phyloP scores from a whole-genome alignment of 169 alveolate genomes.

The Eimeria falciformis region DNA sequence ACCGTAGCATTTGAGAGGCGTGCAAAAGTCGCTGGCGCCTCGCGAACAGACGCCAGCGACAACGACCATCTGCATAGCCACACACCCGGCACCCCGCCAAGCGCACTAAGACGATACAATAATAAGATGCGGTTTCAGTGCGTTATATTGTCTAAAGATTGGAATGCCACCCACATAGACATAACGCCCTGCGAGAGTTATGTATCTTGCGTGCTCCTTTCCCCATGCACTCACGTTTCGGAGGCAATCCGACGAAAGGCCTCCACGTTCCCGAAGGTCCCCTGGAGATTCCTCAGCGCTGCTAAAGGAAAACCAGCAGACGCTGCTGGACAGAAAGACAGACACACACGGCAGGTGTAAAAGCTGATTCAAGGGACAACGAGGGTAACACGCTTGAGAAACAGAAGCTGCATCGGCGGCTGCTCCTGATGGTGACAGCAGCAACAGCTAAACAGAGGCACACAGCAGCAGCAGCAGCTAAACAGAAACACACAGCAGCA shows the following conservation, averaged over 20 bases:
- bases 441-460: neutral
- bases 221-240: neutral
- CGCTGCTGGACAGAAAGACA: neutral
- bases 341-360: neutral
- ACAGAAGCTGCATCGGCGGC: neutral
- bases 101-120: too few relatives aligned
- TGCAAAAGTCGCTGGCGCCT: too few relatives aligned
- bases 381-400: neutral
- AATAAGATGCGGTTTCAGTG: too few relatives aligned
- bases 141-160: too few relatives aligned
- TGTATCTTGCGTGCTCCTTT: too few relatives aligned
- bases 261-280: neutral
- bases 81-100: too few relatives aligned
- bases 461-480: slow-evolving; percentile 17
- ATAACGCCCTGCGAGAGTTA: too few relatives aligned
- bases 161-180: too few relatives aligned
- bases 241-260: slow-evolving; percentile 1
- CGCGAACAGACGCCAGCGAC: too few relatives aligned
- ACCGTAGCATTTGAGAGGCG: too few relatives aligned
- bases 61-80: too few relatives aligned
- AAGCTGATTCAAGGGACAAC: neutral
- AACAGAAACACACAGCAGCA: neutral
- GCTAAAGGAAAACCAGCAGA: neutral
- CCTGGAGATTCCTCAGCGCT: neutral
- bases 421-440: neutral